Percentiles rank a stretch among this genome's conserved stretches.
Conservation (phyloP, 805 yeast genomes). For the Wickerhamiella spandovensis region DNA sequence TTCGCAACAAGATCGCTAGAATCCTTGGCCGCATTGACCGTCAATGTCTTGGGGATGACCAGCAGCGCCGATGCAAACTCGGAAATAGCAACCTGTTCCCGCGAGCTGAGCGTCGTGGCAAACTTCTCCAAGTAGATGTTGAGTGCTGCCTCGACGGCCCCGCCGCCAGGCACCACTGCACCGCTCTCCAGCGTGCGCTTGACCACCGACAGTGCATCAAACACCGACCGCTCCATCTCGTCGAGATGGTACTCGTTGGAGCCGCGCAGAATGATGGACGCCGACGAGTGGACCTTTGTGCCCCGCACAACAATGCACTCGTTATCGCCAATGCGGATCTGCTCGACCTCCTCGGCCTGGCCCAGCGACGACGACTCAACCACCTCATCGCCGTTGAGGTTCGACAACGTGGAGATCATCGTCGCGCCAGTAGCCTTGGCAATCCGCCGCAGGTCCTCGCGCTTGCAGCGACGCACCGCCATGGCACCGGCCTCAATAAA, state of each 20-base stretch:
- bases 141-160: conserved; percentile 95
- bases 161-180: conserved; percentile 95
- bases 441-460: conserved; percentile 90
- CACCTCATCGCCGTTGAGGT: conserved; percentile 90
- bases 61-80: conserved; percentile 88
- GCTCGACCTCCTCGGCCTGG: conserved; percentile 77
- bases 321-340: conserved; percentile 85
- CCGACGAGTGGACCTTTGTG: conserved; percentile 78
- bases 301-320: conserved; percentile 91
- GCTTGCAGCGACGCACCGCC: conserved; percentile 95
- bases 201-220: conserved; percentile 86
- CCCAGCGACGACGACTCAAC: conserved; percentile 80
- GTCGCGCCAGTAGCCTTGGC: conserved; percentile 98
- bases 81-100: conserved; percentile 96
- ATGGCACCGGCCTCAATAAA: conserved; percentile 84
- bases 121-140: conserved; percentile 91
- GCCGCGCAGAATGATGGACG: conserved; percentile 88
- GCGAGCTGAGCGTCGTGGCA: conserved; percentile 93
- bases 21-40: conserved; percentile 96
- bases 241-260: conserved; percentile 87
- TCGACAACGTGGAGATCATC: conserved; percentile 70
- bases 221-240: conserved; percentile 96
- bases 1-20: conserved; percentile 90
- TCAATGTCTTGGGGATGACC: conserved; percentile 90
- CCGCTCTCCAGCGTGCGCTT: conserved; percentile 94